These are phyloP conservation scores for Dryas octopetala DNA, from an alignment of 306 rosid species.

Conservation along the genomic window DNA sequence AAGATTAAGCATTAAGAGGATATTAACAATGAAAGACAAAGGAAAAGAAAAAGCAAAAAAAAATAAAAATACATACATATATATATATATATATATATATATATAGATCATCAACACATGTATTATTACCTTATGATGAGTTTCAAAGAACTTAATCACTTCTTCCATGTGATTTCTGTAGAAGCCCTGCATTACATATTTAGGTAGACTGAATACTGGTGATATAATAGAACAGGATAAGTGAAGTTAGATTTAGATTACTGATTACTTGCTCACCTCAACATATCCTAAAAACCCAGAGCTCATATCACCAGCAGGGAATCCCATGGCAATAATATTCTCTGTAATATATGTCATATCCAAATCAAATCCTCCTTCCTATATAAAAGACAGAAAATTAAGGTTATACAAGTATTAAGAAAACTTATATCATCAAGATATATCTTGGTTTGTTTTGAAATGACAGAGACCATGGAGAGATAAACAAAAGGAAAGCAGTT, in stretches of 20 bases:
- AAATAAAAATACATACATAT: no score
- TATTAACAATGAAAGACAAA: not conserved
- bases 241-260: constrained; percentile 18
- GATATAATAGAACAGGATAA: constrained; percentile 13
- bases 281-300: constrained; percentile 98
- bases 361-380: constrained; percentile 99
- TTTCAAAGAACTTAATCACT: constrained; percentile 94
- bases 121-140: constrained; percentile 79
- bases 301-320: constrained; percentile 99
- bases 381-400: constrained; percentile 21
- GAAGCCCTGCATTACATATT: constrained; percentile 69
- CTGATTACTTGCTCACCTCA: constrained; percentile 58
- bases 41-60: not conserved
- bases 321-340: constrained; percentile 97
- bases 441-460: not conserved
- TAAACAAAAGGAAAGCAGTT: not conserved
- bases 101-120: not conserved
- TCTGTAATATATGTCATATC: constrained; percentile 99
- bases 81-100: not conserved
- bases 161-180: constrained; percentile 99
- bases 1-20: constrained; percentile 1
- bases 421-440: constrained; percentile 11
- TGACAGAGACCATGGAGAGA: not conserved
- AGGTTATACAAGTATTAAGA: constrained; percentile 18
- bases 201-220: constrained; percentile 18